Conservation (phyloP, 2,329 filamentous ascomycete species). For the Calonectria henricotiae region DNA sequence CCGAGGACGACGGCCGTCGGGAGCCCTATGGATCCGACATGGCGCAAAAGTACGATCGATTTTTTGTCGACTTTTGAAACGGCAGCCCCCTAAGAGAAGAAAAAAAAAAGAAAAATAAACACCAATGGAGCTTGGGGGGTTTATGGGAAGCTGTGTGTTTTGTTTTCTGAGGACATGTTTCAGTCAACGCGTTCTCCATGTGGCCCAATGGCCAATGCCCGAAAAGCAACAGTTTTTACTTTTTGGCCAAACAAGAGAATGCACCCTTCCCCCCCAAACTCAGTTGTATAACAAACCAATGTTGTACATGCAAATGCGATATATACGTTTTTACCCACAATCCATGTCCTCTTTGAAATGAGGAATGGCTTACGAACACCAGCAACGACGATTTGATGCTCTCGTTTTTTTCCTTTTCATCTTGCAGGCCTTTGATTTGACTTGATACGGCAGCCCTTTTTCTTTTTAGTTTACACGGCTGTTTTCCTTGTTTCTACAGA, state of each 20-base stretch:
- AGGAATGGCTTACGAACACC: slow-evolving; percentile 10
- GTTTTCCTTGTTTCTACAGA: slow-evolving; percentile 11
- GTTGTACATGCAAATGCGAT: slow-evolving; percentile 19
- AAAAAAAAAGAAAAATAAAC: background rate
- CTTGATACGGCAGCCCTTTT: slow-evolving; percentile 1
- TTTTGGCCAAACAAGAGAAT: background rate
- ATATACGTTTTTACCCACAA: slow-evolving; percentile 18
- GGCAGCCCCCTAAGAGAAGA: background rate
- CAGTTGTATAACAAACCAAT: slow-evolving; percentile 18
- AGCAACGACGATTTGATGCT: slow-evolving; percentile 18
- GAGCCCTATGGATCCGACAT: slow-evolving; percentile 81
- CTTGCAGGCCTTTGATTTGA: slow-evolving; percentile 16
- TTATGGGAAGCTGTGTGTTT: background rate
- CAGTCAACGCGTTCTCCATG: slow-evolving; percentile 4
- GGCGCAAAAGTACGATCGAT: slow-evolving; percentile 78
- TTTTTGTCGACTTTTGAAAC: slow-evolving; percentile 77
- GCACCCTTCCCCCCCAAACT: background rate
- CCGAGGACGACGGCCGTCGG: slow-evolving; percentile 79
- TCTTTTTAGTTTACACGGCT: background rate
- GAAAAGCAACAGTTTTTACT: background rate
- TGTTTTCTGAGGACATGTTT: background rate
- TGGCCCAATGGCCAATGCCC: slow-evolving; percentile 2
- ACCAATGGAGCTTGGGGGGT: background rate
- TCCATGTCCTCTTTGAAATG: background rate
- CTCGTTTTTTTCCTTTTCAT: background rate